Base-by-base conservation (phyloP, 2,329 filamentous ascomycete species). In the Aureobasidium sp. region DNA sequence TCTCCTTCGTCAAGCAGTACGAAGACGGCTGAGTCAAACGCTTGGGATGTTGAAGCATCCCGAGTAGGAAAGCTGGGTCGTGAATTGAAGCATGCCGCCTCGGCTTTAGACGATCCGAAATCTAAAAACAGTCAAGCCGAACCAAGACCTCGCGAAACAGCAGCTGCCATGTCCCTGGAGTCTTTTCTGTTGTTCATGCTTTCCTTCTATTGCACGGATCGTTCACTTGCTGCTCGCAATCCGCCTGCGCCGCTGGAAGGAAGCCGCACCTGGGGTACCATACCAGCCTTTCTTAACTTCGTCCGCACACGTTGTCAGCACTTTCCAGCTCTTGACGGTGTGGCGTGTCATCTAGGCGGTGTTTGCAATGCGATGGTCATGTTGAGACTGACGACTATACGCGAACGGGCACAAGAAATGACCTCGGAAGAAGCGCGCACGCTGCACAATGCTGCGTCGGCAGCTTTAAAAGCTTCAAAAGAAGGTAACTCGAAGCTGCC, bases 1-100 rank as follows among this genome's bases (percentile, higher is more conserved):
- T 65, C 66, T 3, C 67, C 66, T 9, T 68, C 65, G 47, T 66
- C 67, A 36, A 65, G 65, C 17, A 65, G 61, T 64, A 64, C 29
- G 47, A 69, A 67, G 50, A 71, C 69, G 5, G 63, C 70, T 3
- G 71, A 73, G 10, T 72, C 74, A 5, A 67, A 73, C 15, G 66
- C 73, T 1, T 74, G 77, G 64, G 72, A 72, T 8, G 68, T 72
- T 1, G 71, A 74, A 24, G 77, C 75, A 15, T 71, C 70, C 55
- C 75, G 75, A 36, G 67, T 77, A 47, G 76, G 77, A 41, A 70
- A 67, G 3, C 71, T 77, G 59, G 78, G 78, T 10, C 74, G 76
- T 8, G 71, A 75, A 1, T 69, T 80, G n/a, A 81, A 81, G 68
- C 77, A 79, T 59, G 73, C 77, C 53, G 73, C 74, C 2, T 62